A percentile compares a stretch with the other conserved stretches of the same genome.
Evolutionary conservation across 2,329 filamentous ascomycete species (phyloP).

Genomic region (Fusarium xylarioides): DNA sequence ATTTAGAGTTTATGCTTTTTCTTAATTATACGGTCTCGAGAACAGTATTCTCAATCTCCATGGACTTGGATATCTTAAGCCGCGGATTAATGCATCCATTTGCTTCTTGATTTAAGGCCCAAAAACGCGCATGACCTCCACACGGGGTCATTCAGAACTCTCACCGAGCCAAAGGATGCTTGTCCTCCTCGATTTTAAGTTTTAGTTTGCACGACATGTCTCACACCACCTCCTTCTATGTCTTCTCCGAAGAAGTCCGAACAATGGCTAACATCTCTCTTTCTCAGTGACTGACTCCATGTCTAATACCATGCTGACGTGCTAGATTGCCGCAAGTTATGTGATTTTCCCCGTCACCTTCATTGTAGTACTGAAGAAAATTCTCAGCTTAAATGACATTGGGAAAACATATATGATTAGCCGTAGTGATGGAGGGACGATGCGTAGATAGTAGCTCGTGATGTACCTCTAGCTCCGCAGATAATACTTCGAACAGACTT

Average conservation of each 20-base stretch:
- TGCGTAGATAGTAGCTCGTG: accelerated
- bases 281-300: accelerated
- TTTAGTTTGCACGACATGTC: accelerated
- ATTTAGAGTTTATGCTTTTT: neutral
- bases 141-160: neutral
- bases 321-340: neutral
- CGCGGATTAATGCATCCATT: neutral
- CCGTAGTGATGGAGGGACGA: accelerated
- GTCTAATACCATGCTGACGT: accelerated
- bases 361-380: accelerated
- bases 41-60: neutral
- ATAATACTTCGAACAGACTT: neutral
- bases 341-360: accelerated
- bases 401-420: accelerated
- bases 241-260: neutral
- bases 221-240: neutral
- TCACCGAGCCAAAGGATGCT: accelerated
- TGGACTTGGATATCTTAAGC: neutral
- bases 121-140: neutral
- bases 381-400: accelerated
- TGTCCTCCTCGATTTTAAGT: neutral
- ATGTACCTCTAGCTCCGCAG: neutral
- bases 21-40: accelerated
- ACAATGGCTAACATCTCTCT: neutral
- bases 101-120: accelerated